These are phyloP conservation scores for Cryptomeria japonica DNA, from an alignment of 75 land plant genomes.

Conservation along the genomic window DNA sequence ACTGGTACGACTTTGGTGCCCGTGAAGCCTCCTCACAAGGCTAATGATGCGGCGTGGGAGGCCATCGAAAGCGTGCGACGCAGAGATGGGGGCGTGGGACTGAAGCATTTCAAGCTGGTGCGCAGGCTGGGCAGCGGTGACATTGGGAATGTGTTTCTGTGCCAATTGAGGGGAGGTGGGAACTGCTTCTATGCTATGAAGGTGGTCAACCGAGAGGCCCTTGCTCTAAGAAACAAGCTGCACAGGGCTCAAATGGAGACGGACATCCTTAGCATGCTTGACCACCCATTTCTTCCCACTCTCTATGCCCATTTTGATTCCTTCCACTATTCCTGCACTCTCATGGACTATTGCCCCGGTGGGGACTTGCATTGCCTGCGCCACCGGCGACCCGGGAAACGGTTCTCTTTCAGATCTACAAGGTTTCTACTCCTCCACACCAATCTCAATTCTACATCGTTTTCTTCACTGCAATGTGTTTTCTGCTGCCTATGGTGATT, in stretches of 20 bases:
- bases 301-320: conserved; percentile 73
- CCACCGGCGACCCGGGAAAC: conserved; percentile 42
- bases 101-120: conserved; percentile 65
- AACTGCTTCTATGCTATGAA: conserved; percentile 71
- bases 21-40: conserved; percentile 32
- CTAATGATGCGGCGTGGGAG: conserved; percentile 44
- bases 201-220: conserved; percentile 68
- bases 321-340: conserved; percentile 62
- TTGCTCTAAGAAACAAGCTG: conserved; percentile 54
- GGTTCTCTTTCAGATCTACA: conserved; percentile 53
- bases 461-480: neutral
- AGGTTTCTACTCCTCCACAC: conserved; percentile 22
- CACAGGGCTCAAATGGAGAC: conserved; percentile 64
- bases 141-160: conserved; percentile 72
- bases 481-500: neutral
- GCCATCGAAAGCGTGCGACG: conserved; percentile 26
- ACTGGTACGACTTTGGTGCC: neutral
- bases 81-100: conserved; percentile 33
- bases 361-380: conserved; percentile 70
- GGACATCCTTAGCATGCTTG: conserved; percentile 62
- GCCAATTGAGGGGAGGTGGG: conserved; percentile 44
- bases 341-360: conserved; percentile 84
- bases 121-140: conserved; percentile 80
- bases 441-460: neutral
- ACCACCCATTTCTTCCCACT: conserved; percentile 85